Conservation (phyloP, 129 eudicot species). For the Pittosporum tobira region DNA sequence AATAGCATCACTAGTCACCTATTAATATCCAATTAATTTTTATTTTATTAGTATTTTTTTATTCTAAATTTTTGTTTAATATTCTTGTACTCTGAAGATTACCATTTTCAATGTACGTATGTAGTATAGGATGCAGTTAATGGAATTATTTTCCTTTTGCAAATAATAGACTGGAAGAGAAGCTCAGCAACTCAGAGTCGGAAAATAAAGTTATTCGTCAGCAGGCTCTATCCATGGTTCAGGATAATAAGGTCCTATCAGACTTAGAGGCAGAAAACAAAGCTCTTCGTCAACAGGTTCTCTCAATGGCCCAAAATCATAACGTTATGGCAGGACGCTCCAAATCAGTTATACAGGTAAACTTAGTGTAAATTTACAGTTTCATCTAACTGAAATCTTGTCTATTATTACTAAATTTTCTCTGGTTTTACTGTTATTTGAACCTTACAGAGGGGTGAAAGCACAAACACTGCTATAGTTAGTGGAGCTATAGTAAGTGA, state of each 20-base stretch:
- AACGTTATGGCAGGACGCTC: slow-evolving; percentile 56
- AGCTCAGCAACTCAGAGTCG: slow-evolving; percentile 56
- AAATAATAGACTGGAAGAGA: slow-evolving; percentile 68
- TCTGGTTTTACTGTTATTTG: slow-evolving; percentile 12
- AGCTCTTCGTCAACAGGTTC: slow-evolving; percentile 38
- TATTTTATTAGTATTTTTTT: too few species aligned
- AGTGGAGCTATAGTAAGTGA: slow-evolving; percentile 57
- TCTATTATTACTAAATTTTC: slow-evolving; percentile 17
- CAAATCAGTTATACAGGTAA: slow-evolving; percentile 76
- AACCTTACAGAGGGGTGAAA: slow-evolving; percentile 63
- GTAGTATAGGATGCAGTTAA: slow-evolving; percentile 6
- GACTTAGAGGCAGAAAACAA: slow-evolving; percentile 65
- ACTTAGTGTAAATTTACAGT: slow-evolving; percentile 1
- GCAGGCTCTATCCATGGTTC: slow-evolving; percentile 82
- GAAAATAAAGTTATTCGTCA: slow-evolving; percentile 90
- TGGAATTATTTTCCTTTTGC: slow-evolving; percentile 7
- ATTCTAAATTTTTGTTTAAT: too few species aligned
- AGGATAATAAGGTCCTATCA: slow-evolving; percentile 45
- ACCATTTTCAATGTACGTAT: slow-evolving; percentile 4
- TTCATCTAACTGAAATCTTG: slow-evolving; percentile 8
- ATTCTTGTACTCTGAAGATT: slow-evolving; percentile 4
- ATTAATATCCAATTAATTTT: neutral
- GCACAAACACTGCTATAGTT: slow-evolving; percentile 39
- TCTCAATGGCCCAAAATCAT: slow-evolving; percentile 65
- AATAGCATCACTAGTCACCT: neutral